Conservation (phyloP, 208 protist species). For the Sergeia podlipaevii region DNA sequence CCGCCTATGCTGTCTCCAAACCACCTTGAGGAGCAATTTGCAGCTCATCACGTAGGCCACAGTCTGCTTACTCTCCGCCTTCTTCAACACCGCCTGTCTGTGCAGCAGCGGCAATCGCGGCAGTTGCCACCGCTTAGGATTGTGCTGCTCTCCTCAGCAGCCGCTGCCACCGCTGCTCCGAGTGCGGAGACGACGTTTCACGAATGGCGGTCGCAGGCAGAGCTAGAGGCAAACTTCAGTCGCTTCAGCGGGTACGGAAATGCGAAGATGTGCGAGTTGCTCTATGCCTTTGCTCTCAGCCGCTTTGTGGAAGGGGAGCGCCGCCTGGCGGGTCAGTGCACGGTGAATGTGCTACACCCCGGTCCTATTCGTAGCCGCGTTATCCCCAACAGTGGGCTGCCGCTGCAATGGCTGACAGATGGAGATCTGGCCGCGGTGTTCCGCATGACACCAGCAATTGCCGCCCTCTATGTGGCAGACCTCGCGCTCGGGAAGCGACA, state of each 20-base stretch:
- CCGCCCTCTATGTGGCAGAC: conserved; percentile 53
- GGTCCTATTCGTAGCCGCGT: conserved; percentile 38
- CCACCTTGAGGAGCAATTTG: conserved; percentile 53
- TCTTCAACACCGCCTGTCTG: conserved; percentile 30
- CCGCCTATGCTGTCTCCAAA: conserved; percentile 32
- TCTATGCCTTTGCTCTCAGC: conserved; percentile 59
- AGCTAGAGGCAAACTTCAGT: conserved; percentile 18
- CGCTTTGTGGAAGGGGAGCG: conserved; percentile 31
- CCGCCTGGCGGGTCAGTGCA: conserved; percentile 37
- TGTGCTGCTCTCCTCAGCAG: conserved; percentile 43
- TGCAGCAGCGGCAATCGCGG: conserved; percentile 2
- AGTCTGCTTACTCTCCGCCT: conserved; percentile 51
- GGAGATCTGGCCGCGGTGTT: conserved; percentile 32
- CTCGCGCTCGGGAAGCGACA: conserved; percentile 49
- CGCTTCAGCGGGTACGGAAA: conserved; percentile 42
- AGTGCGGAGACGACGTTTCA: conserved; percentile 24
- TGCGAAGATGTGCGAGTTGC: conserved; percentile 64
- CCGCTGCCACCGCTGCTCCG: conserved; percentile 29
- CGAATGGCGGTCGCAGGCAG: conserved; percentile 14
- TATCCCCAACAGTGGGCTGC: conserved; percentile 32
- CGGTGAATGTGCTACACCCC: conserved; percentile 51
- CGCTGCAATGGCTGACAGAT: conserved; percentile 33
- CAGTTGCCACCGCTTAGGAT: conserved; percentile 36
- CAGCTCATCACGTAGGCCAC: conserved; percentile 55
- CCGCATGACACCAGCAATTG: conserved; percentile 51